Percentiles rank a stretch among this genome's conserved stretches.
phyloP scores from a whole-genome alignment of 495 filamentous ascomycete species.

The Cercophora scortea region DNA sequence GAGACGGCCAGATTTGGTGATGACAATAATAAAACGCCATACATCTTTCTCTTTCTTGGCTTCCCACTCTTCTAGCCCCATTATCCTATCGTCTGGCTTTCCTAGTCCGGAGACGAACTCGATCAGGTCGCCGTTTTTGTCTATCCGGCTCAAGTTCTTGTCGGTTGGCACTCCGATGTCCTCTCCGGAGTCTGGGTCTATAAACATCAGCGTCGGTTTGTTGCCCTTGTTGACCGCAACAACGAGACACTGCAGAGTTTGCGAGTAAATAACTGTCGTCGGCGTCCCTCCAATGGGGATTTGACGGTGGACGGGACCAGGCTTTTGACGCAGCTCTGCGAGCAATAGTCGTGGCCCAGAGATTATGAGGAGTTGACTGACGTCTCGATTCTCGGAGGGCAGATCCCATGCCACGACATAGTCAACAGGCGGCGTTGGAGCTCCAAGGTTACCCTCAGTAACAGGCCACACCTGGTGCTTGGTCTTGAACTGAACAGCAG shows the following conservation, averaged over 20 bases:
- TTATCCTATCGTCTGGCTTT: conserved; percentile 28
- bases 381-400: conserved; percentile 13
- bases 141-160: conserved; percentile 21
- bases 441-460: conserved; percentile 24
- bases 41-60: conserved; percentile 28
- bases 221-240: conserved; percentile 36
- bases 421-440: conserved; percentile 21
- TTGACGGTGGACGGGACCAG: conserved; percentile 44
- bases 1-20: conserved; percentile 32
- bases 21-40: conserved; percentile 40
- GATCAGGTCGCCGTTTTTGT: conserved; percentile 21
- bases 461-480: conserved; percentile 33
- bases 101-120: conserved; percentile 36
- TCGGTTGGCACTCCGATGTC: conserved; percentile 34
- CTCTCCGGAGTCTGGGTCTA: conserved; percentile 39
- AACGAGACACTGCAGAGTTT: conserved; percentile 42
- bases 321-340: conserved; percentile 36
- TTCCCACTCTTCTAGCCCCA: conserved; percentile 38
- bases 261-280: conserved; percentile 45
- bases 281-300: conserved; percentile 43
- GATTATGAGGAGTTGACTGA: conserved; percentile 27
- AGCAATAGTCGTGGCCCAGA: conserved; percentile 41
- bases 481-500: neutral
- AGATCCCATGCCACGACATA: conserved; percentile 21
- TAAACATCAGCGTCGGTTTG: conserved; percentile 33